Evolutionary conservation across 331 rosid genomes (phyloP).

Genomic region (Acacia concinna): DNA sequence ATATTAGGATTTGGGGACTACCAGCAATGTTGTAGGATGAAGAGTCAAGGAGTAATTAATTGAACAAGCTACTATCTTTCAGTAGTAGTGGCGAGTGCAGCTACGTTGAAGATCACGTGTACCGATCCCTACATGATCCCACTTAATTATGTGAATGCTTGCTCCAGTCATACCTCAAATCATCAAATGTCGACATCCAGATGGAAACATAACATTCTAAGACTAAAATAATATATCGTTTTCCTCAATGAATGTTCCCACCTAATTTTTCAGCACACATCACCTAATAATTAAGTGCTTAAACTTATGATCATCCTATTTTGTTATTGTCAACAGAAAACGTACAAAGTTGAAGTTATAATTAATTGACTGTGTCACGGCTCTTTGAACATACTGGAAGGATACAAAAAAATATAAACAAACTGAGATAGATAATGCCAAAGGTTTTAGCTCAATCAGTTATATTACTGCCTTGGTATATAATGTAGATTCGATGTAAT

Average conservation of each 20-base stretch:
- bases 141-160: not conserved
- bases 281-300: not conserved
- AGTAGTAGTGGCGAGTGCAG: slow-evolving; percentile 7
- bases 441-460: not conserved
- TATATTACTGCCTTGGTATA: no score
- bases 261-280: not conserved
- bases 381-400: not conserved
- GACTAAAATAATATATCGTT: not conserved
- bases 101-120: slow-evolving; percentile 43
- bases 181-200: slow-evolving; percentile 16
- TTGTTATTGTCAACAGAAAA: not conserved
- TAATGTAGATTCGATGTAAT: not conserved
- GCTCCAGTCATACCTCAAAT: slow-evolving; percentile 30
- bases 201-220: slow-evolving; percentile 2
- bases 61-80: slow-evolving; percentile 7
- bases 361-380: not conserved
- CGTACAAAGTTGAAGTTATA: not conserved
- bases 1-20: not conserved
- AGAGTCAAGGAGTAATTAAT: slow-evolving; percentile 1
- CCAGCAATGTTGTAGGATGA: not conserved
- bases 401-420: not conserved
- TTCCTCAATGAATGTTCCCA: not conserved
- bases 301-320: not conserved
- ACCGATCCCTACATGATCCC: slow-evolving; percentile 45
- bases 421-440: not conserved